Base-by-base conservation (phyloP, 2,329 filamentous ascomycete genomes). In the Parastagonospora avenae region DNA sequence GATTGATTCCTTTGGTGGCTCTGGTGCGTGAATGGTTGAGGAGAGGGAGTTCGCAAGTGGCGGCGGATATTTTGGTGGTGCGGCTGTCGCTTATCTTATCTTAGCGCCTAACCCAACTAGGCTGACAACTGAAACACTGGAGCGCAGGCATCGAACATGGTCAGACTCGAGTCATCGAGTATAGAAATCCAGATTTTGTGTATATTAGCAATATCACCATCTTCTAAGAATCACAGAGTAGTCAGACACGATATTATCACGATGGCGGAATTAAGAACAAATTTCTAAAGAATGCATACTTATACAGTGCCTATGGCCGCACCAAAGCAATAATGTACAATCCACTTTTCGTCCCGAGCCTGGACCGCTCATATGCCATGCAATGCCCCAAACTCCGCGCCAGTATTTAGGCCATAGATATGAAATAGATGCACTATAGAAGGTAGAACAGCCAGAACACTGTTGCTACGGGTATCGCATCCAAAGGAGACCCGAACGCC, bases 1-100 rank as follows among this genome's bases (percentile, higher is more conserved):
- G 42, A 37, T 57, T 52, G 45, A 41, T 63, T 68, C 61, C 64
- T 70, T 74, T 73, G 70, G 71, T 72, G 62, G 68, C 68, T 73
- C 71, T 71, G 70, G 64, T 59, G 67, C 61, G 63, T 49, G 64
- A 54, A 55, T 71, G 60, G 59, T 63, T 63, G 63, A 59, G 55
- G 62, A 55, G 52, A 54, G 48, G 46, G 46, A 31, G 35, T 37
- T 24, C 11, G 47, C 33, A 32, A 40, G 48, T 36, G 48, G 57
- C 53, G 51, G 49, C 50, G 43, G 41, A 60, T 32, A 43, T 43
- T 64, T 58, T 61, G 55, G 32, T 42, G 54, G 45, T 42, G 42
- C 46, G 37, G 42, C 43, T 10, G 52, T 49, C 46, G 46, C 46
- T 49, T 49, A 53, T 48, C 50, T 53, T 59, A 52, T 52, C 50